Evolutionary conservation across 2,329 filamentous ascomycete species (phyloP).

Genomic region (Monilinia fructicola): DNA sequence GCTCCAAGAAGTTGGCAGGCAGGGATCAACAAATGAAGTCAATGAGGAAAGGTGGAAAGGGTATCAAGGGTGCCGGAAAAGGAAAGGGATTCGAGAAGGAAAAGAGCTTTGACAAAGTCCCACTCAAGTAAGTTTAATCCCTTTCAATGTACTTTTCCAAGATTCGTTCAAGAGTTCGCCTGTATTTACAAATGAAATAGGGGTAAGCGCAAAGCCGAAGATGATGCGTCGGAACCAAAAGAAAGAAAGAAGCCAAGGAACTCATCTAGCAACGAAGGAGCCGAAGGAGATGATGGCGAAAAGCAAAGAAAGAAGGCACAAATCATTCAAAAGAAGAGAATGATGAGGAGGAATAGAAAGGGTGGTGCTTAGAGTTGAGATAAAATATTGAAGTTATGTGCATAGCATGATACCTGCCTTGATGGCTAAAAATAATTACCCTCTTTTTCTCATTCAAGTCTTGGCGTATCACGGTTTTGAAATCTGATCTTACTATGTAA

Average conservation of each 20-base stretch:
- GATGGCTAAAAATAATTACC: slow-evolving; percentile 9
- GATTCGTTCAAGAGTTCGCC: neutral
- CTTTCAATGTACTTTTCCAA: neutral
- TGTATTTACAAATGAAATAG: slow-evolving; percentile 4
- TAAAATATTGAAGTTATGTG: neutral
- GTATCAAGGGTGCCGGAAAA: slow-evolving; percentile 27
- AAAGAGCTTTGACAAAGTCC: slow-evolving; percentile 33
- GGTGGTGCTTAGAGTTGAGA: slow-evolving; percentile 26
- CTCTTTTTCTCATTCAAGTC: neutral
- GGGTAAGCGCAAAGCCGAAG: slow-evolving; percentile 27
- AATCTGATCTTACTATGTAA: too few species aligned
- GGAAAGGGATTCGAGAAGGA: slow-evolving; percentile 29
- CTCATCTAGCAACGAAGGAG: slow-evolving; percentile 23
- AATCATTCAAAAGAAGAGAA: slow-evolving; percentile 82
- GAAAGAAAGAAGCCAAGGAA: slow-evolving; percentile 24
- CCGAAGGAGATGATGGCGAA: slow-evolving; percentile 49
- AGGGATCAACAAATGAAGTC: slow-evolving; percentile 41
- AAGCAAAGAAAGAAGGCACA: slow-evolving; percentile 64
- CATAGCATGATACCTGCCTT: slow-evolving; percentile 5
- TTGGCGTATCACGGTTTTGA: too few species aligned
- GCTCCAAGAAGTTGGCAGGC: slow-evolving; percentile 39
- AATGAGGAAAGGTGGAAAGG: slow-evolving; percentile 42
- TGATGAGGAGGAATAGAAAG: slow-evolving; percentile 62
- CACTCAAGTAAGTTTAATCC: slow-evolving; percentile 18
- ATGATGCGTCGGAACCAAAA: slow-evolving; percentile 7